These are phyloP conservation scores for Russula dissimulans DNA, from an alignment of 768 basidiomycete species.

Conservation along the genomic window DNA sequence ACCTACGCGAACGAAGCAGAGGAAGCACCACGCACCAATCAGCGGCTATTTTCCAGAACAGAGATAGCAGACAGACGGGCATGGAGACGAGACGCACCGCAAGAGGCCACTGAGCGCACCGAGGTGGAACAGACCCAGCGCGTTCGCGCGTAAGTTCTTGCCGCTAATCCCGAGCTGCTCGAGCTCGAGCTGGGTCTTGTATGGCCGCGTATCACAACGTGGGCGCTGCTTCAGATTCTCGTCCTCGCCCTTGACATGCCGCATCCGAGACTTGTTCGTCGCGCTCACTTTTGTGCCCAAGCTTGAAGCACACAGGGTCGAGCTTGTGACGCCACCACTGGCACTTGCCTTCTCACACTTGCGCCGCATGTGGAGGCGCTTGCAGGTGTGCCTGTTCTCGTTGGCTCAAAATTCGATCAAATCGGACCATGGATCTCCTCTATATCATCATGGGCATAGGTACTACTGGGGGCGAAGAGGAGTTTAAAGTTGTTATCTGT, in stretches of 20 bases:
- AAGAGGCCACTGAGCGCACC: slow-evolving; percentile 34
- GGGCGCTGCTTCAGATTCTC: background rate
- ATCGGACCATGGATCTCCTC: background rate
- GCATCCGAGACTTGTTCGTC: background rate
- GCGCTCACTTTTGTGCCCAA: slow-evolving; percentile 28
- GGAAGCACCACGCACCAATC: background rate
- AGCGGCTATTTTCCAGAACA: background rate
- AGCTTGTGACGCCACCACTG: slow-evolving; percentile 30
- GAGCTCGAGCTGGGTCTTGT: slow-evolving; percentile 40
- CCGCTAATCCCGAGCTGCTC: no score
- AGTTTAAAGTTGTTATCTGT: background rate
- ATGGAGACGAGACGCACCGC: slow-evolving; percentile 42
- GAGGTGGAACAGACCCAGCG: slow-evolving; percentile 45
- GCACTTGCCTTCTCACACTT: slow-evolving; percentile 50
- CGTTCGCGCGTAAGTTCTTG: no score
- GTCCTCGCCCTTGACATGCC: slow-evolving; percentile 10
- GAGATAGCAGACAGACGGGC: no score
- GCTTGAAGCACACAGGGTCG: slow-evolving; percentile 30
- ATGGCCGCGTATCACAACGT: slow-evolving; percentile 37
- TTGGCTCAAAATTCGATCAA: slow-evolving; percentile 32
- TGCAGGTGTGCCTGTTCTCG: slow-evolving; percentile 46
- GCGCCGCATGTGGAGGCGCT: slow-evolving; percentile 65
- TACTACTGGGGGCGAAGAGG: background rate
- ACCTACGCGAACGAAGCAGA: slow-evolving; percentile 15
- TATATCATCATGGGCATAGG: background rate